These are phyloP conservation scores for Saccharomycopsis schoenii DNA, from an alignment of 805 yeast species.

Conservation along the genomic window DNA sequence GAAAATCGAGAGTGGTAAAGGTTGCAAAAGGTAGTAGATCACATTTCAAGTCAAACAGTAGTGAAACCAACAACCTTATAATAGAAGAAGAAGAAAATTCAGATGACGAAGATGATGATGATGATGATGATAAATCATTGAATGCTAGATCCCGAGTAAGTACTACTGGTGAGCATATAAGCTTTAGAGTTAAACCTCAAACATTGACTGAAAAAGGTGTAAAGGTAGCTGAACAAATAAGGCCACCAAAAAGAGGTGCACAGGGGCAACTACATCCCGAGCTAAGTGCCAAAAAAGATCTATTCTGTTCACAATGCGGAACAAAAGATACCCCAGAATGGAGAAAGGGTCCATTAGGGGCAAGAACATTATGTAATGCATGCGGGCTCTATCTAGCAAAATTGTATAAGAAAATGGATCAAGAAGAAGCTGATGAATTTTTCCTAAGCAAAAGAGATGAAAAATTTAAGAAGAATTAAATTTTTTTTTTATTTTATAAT, in stretches of 20 bases:
- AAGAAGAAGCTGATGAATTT: constrained; percentile 29
- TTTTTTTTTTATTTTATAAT: too few species aligned
- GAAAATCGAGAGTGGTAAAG: background rate
- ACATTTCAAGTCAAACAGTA: background rate
- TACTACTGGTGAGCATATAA: background rate
- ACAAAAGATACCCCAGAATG: constrained; percentile 79
- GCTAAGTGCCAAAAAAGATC: constrained; percentile 22
- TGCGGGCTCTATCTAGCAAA: constrained; percentile 76
- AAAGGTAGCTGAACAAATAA: background rate
- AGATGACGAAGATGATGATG: background rate
- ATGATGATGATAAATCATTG: background rate
- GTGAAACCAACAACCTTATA: background rate
- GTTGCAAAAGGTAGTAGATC: background rate
- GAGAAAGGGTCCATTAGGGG: constrained; percentile 84
- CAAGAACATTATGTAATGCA: constrained; percentile 79
- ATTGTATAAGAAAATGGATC: constrained; percentile 37
- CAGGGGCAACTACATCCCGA: constrained; percentile 30
- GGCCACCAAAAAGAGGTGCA: constrained; percentile 13
- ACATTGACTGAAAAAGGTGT: background rate
- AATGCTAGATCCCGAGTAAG: background rate
- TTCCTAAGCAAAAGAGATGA: constrained; percentile 14
- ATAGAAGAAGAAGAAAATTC: background rate
- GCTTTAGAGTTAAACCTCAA: constrained; percentile 12
- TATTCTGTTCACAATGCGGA: constrained; percentile 58
- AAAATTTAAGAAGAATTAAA: background rate